A percentile compares a stretch with the other conserved stretches of the same genome.
phyloP scores from a whole-genome alignment of 208 protist species.

The Acanthamoeba lugdunensis region DNA sequence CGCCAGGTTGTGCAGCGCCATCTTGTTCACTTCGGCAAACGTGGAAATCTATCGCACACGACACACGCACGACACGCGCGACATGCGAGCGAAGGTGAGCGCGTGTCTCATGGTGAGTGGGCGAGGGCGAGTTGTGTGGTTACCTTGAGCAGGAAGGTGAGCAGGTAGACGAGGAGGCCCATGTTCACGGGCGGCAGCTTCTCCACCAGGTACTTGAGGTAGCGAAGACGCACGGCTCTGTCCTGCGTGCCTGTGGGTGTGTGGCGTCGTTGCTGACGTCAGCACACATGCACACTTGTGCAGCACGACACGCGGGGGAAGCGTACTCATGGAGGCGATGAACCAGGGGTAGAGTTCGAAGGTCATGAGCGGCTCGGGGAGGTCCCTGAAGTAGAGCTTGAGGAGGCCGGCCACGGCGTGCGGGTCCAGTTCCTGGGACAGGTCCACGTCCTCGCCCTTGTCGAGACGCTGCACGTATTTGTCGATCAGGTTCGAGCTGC shows the following conservation, averaged over 20 bases:
- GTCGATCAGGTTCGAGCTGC: constrained; percentile 60
- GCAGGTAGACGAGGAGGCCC: constrained; percentile 38
- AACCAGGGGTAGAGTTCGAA: constrained; percentile 50
- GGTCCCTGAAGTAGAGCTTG: constrained; percentile 58
- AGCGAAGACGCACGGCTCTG: constrained; percentile 33
- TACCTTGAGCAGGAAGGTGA: constrained; percentile 47
- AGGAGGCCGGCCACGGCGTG: constrained; percentile 56
- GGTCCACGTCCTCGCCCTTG: constrained; percentile 68
- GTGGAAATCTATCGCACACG: background rate
- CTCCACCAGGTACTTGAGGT: background rate
- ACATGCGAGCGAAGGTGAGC: too few species aligned
- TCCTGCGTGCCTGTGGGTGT: background rate
- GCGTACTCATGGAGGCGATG: constrained; percentile 12
- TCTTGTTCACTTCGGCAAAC: constrained; percentile 41
- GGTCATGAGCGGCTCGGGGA: constrained; percentile 62
- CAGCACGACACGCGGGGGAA: background rate
- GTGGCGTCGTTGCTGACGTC: background rate
- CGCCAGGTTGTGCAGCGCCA: constrained; percentile 59
- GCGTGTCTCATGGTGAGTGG: too few species aligned
- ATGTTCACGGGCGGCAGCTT: constrained; percentile 57
- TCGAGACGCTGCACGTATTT: constrained; percentile 42
- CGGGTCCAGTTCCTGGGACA: constrained; percentile 46
- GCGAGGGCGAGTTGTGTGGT: background rate
- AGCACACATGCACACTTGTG: background rate
- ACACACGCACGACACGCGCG: background rate